Base-by-base conservation (phyloP, 345 rosid species). In the Gossypium bickii region DNA sequence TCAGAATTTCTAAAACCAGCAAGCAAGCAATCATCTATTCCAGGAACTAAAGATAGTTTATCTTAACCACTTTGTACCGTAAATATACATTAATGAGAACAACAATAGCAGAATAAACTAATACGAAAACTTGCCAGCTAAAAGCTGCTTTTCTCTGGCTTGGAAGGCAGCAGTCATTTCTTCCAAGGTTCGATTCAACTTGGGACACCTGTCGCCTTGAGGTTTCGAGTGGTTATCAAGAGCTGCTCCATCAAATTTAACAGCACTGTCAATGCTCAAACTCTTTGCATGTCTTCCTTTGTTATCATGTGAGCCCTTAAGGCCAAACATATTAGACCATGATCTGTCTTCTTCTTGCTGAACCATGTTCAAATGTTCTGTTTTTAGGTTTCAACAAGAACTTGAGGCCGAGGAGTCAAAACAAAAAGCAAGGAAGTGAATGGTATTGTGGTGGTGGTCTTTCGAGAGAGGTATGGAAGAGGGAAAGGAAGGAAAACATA, bases 291-390 rank as follows among this genome's bases (percentile, higher is more conserved):
- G 90, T 59, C 57, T 83, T 8, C 75, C 80, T 18, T 75, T 47
- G 63, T 48, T 80, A 3, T 85, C 93, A 72, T 61, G 53, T 88
- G 85, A 74, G 71, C 81, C 93, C 78, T 73, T 81, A 81, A 90
- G 73, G 84, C 85, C 80, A 76, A 77, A 83, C 85, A 92, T 75
- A 79, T 88, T 89, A 29, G 93, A 85, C 85, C 69, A 85, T 25
- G 67, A 76, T 67, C 51, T 85, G 62, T 89, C 85, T 66, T 86
- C 85, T 76, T 90, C 91, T 78, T 85, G 89, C 53, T 89, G 88
- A 80, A 81, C 91, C 93, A 88, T 89, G 70, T 55, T 51, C 61
- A 22, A 9, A 22, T 64, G 38, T 3, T 16, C 89, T 1, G 53
- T 49, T 51, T 34, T 15, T 15, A 15, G 16, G 55, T 55, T 59